Evolutionary conservation across 345 rosid genomes (phyloP), one percentile per base, ranked within the genome.

Genomic region (Carallia pectinifolia): DNA sequence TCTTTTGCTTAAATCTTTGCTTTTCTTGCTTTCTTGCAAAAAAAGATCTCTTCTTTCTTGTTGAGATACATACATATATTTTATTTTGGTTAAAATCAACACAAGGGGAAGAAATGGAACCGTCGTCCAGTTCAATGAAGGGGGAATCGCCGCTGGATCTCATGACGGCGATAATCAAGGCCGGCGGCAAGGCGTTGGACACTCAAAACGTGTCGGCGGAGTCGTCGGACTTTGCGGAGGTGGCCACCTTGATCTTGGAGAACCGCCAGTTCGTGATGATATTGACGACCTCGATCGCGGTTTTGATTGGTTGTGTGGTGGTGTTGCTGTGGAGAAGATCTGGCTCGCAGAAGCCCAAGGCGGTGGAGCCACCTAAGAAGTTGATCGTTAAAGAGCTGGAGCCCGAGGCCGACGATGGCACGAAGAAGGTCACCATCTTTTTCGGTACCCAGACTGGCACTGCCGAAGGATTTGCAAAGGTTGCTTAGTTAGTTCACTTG

Each of bases 371-470:
- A 66, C 89, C 81, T 10, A 89, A 84, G 80, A 88, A 87, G 48
- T 74, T 88, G 78, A 68, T 85, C 38, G 75, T 84, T 55, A 48
- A n/a, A 23, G 68, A 47, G 19, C 30, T 7, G 6, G 56, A 50
- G 36, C 10, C 39, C 12, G 68, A 65, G 58, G 56, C 27, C 13
- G 55, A 52, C 15, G 56, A 30, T 34, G 69, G 52, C 13, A 19
- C 2, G 53, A 29, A 64, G 56, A 33, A 16, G 37, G 62, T 90
- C 72, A 79, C 90, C 64, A 73, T 90, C 61, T 82, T 90, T 74
- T 90, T 80, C 67, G 96, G 93, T 61, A 90, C 96, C 6, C 96
- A 90, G 79, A 90, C 96, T 48, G 96, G 96, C 36, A 90, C 93
- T 0, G 94, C 97, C 4, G 97, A 87, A 70, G 97, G 94, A 23